Conservation (phyloP, 257 asterid genomes). For the Solanum rostratum region DNA sequence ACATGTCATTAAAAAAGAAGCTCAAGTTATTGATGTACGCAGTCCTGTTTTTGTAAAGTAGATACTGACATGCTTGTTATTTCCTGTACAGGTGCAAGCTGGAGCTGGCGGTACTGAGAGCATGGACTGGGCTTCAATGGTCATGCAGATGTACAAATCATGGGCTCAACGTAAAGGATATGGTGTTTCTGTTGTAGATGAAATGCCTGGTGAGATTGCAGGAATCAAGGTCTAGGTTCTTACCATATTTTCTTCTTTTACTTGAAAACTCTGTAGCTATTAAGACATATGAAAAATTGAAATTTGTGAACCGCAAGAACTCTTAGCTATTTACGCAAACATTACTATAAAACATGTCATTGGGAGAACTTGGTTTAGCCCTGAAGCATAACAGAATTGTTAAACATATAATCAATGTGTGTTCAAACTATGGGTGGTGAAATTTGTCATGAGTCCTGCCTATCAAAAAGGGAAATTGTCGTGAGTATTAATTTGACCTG, state of each 20-base stretch:
- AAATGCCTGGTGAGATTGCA: slow-evolving; percentile 92
- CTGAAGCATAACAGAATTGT: background rate
- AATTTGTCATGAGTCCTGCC: background rate
- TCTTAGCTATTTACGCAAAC: background rate
- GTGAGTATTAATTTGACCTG: background rate
- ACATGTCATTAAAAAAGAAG: background rate
- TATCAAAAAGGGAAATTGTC: background rate
- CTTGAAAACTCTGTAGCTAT: background rate
- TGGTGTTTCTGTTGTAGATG: slow-evolving; percentile 72
- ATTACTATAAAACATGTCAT: background rate
- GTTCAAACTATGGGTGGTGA: background rate
- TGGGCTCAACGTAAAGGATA: slow-evolving; percentile 87
- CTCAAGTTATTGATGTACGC: background rate
- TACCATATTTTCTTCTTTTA: background rate
- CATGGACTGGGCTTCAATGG: slow-evolving; percentile 98
- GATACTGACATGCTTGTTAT: background rate
- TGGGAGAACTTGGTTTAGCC: background rate
- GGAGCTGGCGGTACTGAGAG: slow-evolving; percentile 99
- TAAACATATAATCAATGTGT: background rate
- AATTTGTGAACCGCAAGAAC: background rate
- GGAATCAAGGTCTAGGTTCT: slow-evolving; percentile 77
- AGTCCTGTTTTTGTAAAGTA: background rate
- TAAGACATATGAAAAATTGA: background rate
- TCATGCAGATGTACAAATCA: slow-evolving; percentile 84
- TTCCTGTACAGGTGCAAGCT: slow-evolving; percentile 66